Base-by-base conservation (phyloP, 1,284 basidiomycete genomes). In the Cutaneotrichosporon mucoides region DNA sequence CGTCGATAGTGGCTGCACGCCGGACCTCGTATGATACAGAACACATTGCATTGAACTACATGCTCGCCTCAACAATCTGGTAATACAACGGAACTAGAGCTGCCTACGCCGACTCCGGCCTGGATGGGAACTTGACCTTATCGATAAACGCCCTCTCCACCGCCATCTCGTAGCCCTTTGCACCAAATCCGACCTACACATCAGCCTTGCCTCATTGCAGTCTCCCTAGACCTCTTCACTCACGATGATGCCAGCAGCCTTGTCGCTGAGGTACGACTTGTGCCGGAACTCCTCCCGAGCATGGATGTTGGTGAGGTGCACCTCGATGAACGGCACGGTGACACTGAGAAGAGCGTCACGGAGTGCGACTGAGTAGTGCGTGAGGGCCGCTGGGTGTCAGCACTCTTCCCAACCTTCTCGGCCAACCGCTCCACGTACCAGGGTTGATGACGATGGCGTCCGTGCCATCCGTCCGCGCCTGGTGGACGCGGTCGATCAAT, bases 301-400 rank as follows among this genome's bases (percentile, higher is more conserved):
- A 55, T 77, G 75, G 24, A 73, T 66, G 54, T 77, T 78, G 15
- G 72, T 66, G 57, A 77, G 69, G 57, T 77, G 76, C 4, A 68
- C 72, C 62, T 77, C 76, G 56, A 78, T 68, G 63, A 75, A 77
- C 2, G 75, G 75, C n/a, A 74, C 63, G 1, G 56, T 54, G 9
- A 74, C 66, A 3, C 71, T 66, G 6, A 68, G 35, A 1, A 77
- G 59, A 0, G 75, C 76, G 59, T 77, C 76, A 0, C 75, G 57
- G 16, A 78, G 63, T 1, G 76, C 71, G 1, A 78, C 70, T 12
- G 67, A 71, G 15, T 70, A 73, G 56, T 77, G 76, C 2, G 76
- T 77, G 55, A 68, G 75, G 3, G 42, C 53, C 10, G 40, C 46
- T 40, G 8, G 2, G 4, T 40, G 38, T 40, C 48, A 53, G n/a